Conservation (phyloP, 352 stramenopile genomes). For the Phytopythium vexans region DNA sequence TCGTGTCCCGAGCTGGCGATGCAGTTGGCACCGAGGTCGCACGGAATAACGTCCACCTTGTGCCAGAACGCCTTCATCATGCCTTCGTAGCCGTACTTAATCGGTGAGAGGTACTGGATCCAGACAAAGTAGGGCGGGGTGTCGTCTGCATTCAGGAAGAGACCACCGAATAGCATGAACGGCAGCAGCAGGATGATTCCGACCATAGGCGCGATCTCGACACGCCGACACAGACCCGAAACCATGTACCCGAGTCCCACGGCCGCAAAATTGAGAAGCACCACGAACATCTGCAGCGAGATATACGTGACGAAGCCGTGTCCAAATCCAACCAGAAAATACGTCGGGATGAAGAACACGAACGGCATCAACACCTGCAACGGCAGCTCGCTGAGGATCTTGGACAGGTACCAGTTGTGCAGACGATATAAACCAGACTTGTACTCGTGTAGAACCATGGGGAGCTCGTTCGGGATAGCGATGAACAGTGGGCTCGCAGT, state of each 20-base stretch:
- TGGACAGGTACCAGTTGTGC: conserved; percentile 37
- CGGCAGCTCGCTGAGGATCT: conserved; percentile 45
- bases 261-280: conserved; percentile 28
- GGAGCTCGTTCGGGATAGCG: conserved; percentile 21
- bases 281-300: conserved; percentile 27
- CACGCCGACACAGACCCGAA: conserved; percentile 22
- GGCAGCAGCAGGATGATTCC: conserved; percentile 42
- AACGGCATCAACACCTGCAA: conserved; percentile 44
- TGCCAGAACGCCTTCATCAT: conserved; percentile 49
- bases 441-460: conserved; percentile 46
- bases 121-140: conserved; percentile 46
- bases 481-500: conserved; percentile 18
- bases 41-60: conserved; percentile 31
- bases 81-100: conserved; percentile 48
- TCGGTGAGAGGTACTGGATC: conserved; percentile 55
- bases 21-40: conserved; percentile 19
- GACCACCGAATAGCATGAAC: conserved; percentile 44
- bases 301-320: conserved; percentile 29
- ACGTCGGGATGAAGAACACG: conserved; percentile 29
- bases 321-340: conserved; percentile 45
- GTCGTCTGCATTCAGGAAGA: conserved; percentile 39
- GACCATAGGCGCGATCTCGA: conserved; percentile 36
- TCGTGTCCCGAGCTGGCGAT: conserved; percentile 20
- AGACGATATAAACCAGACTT: conserved; percentile 34
- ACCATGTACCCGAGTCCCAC: conserved; percentile 38